phyloP scores from a whole-genome alignment of 345 rosid genomes.

The Sisymbrium irio region DNA sequence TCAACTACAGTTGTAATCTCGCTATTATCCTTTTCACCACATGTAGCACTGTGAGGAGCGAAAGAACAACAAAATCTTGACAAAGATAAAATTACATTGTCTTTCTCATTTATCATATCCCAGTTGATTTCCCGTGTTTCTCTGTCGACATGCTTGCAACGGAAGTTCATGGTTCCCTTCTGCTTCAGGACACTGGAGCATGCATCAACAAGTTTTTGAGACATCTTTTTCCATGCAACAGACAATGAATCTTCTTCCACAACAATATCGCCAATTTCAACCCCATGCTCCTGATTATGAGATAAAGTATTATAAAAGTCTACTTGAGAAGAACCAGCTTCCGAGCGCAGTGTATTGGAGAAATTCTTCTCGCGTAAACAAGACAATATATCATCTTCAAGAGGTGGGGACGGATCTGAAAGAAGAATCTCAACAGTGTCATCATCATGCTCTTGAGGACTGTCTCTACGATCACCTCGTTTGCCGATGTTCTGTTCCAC shows the following conservation, averaged over 20 bases:
- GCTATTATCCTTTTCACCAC: constrained; percentile 38
- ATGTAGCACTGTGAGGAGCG: constrained; percentile 32
- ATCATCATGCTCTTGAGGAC: constrained; percentile 43
- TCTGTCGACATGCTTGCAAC: constrained; percentile 64
- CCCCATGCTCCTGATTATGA: constrained; percentile 31
- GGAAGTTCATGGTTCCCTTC: constrained; percentile 46
- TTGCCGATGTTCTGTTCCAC: constrained; percentile 38
- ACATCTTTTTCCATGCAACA: constrained; percentile 73
- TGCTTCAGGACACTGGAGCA: constrained; percentile 45
- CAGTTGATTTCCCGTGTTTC: constrained; percentile 37
- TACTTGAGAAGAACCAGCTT: constrained; percentile 32
- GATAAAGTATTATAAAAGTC: constrained; percentile 29
- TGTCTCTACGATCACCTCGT: constrained; percentile 23
- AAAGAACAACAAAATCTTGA: constrained; percentile 66
- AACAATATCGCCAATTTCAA: constrained; percentile 70
- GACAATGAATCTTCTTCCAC: constrained; percentile 71
- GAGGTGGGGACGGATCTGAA: constrained; percentile 62
- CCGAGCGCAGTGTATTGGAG: constrained; percentile 34
- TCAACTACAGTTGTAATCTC: constrained; percentile 43
- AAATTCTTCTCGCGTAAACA: constrained; percentile 45
- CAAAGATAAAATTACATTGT: constrained; percentile 36
- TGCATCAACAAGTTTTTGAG: constrained; percentile 59
- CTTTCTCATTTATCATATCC: constrained; percentile 42
- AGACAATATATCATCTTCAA: constrained; percentile 54
- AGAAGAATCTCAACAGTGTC: constrained; percentile 60